Conservation (phyloP, 1,139 yeast genomes). For the Geotrichum cucujoidarum region DNA sequence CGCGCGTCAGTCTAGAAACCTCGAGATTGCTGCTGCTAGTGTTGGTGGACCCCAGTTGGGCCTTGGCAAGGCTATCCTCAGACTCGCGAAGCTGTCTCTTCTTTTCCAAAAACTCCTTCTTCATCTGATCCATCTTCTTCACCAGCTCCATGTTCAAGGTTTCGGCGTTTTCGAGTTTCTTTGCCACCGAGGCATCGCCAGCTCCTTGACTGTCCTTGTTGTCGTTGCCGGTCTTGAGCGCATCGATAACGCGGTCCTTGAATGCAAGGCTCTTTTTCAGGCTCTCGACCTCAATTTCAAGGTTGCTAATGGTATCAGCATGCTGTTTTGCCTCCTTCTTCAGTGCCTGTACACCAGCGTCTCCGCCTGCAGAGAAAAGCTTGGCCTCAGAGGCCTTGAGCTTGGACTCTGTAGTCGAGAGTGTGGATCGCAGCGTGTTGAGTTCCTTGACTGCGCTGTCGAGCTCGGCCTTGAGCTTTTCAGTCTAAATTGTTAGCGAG, state of each 20-base stretch:
- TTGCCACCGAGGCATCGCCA: not conserved
- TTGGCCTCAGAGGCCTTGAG: not conserved
- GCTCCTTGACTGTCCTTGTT: not conserved
- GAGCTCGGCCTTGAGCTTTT: not conserved
- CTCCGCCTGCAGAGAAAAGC: not conserved
- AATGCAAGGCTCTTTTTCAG: constrained; percentile 6
- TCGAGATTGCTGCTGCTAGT: not conserved
- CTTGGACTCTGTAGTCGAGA: not conserved
- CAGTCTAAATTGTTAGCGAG: too few relatives aligned
- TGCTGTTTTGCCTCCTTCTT: constrained; percentile 2
- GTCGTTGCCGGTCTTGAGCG: constrained; percentile 2
- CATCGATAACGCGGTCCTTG: constrained; percentile 11
- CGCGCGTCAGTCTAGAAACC: not conserved
- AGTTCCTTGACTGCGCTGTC: not conserved
- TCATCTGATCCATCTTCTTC: constrained; percentile 11
- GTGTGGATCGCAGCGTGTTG: not conserved
- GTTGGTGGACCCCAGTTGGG: not conserved
- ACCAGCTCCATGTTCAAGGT: constrained; percentile 5
- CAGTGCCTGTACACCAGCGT: not conserved
- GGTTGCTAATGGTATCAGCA: not conserved
- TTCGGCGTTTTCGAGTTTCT: constrained; percentile 9
- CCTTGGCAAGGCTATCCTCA: not conserved
- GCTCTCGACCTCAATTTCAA: constrained; percentile 1
- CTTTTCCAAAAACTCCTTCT: constrained; percentile 8
- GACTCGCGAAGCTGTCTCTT: constrained; percentile 2